These are phyloP conservation scores for Russula compacta DNA, from an alignment of 768 basidiomycete species.

Conservation along the genomic window DNA sequence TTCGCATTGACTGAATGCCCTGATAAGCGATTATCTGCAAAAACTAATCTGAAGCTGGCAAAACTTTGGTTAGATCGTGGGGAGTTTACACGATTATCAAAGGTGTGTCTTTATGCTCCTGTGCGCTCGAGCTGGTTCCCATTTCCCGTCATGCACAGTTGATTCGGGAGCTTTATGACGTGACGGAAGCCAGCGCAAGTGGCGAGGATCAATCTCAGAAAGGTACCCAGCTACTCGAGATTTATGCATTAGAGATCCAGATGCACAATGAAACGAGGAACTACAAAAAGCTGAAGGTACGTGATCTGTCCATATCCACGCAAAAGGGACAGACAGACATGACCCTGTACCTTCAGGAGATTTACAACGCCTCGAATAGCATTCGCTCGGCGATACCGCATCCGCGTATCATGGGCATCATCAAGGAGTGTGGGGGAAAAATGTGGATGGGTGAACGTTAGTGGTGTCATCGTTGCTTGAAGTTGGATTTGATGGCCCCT, in stretches of 20 bases:
- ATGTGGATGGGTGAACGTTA: slow-evolving; percentile 99
- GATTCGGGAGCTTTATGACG: slow-evolving; percentile 63
- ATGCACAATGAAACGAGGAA: slow-evolving; percentile 98
- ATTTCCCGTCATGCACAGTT: slow-evolving; percentile 37
- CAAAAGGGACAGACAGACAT: neutral
- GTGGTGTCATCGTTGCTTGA: slow-evolving; percentile 20
- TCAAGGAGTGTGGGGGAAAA: slow-evolving; percentile 98
- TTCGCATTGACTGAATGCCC: neutral
- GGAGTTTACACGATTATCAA: slow-evolving; percentile 77
- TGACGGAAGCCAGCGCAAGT: slow-evolving; percentile 52
- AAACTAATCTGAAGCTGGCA: slow-evolving; percentile 94
- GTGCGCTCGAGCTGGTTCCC: neutral
- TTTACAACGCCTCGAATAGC: slow-evolving; percentile 89
- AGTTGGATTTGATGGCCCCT: neutral
- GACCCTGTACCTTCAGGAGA: slow-evolving; percentile 51
- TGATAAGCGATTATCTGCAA: slow-evolving; percentile 76
- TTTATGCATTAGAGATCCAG: slow-evolving; percentile 97
- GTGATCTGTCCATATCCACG: neutral
- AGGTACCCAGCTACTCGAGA: slow-evolving; percentile 90
- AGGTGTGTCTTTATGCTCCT: slow-evolving; percentile 36
- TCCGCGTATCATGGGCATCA: slow-evolving; percentile 97
- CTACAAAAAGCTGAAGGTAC: slow-evolving; percentile 89
- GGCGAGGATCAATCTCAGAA: slow-evolving; percentile 83
- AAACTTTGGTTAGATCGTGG: slow-evolving; percentile 95
- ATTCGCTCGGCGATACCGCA: slow-evolving; percentile 96